Percentiles rank a stretch among this genome's conserved stretches.
phyloP scores from a whole-genome alignment of 176 grass and related monocot genomes.

The Bolboschoenus planiculmis region DNA sequence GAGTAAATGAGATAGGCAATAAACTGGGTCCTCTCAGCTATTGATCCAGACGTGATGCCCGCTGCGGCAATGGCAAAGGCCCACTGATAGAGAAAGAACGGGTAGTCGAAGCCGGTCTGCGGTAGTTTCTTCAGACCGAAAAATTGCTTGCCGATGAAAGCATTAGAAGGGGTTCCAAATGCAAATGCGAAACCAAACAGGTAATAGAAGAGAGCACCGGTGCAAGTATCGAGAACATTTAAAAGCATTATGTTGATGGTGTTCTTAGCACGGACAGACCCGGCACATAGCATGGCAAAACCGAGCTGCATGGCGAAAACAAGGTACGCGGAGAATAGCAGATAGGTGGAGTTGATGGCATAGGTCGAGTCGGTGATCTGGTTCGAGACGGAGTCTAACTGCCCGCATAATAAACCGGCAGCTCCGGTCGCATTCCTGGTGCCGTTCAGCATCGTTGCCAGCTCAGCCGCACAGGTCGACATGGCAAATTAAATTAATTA shows the following conservation, averaged over 20 bases:
- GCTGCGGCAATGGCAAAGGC: constrained; percentile 35
- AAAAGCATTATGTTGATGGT: constrained; percentile 42
- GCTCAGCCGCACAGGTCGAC: too few species aligned
- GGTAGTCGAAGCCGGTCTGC: constrained; percentile 20
- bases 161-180: constrained; percentile 31
- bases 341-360: constrained; percentile 35
- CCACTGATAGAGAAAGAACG: constrained; percentile 33
- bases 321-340: constrained; percentile 38
- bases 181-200: constrained; percentile 38
- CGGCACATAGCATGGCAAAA: constrained; percentile 39
- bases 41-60: constrained; percentile 37
- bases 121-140: constrained; percentile 29
- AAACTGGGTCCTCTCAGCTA: constrained; percentile 33
- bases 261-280: constrained; percentile 29
- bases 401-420: too few species aligned
- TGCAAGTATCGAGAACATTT: constrained; percentile 30
- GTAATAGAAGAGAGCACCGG: constrained; percentile 33
- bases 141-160: constrained; percentile 38
- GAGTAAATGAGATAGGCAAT: constrained; percentile 34
- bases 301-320: constrained; percentile 36
- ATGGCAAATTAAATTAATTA: too few species aligned
- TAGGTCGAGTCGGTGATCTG: constrained; percentile 24
- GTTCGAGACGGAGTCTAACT: constrained; percentile 29
- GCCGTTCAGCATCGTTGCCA: too few species aligned
- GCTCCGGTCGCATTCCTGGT: too few species aligned